Base-by-base conservation (phyloP, 257 asterid species). In the Oldenlandia corymbosa region DNA sequence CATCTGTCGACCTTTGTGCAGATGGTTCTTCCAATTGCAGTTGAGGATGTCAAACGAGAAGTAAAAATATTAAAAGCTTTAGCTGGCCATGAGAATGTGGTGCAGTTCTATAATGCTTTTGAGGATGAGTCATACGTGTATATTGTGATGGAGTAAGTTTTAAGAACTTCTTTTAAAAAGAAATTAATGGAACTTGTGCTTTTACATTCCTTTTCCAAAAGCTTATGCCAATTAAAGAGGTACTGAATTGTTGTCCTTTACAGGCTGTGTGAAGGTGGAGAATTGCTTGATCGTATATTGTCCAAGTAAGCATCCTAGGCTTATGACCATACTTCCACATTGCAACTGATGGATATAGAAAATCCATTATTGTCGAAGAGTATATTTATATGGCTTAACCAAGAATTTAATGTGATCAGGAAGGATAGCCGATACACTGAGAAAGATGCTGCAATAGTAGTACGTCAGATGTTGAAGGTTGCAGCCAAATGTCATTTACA, bases 401-500 rank as follows among this genome's bases (percentile, higher is more conserved):
- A 13, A 48, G 56, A 32, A 58, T 71, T 69, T 71, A 56, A 46
- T 75, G n/a, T 64, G 59, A 79, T 63, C 93, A 92, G 99, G 80
- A 93, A 90, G 77, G 97, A 90, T 64, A 90, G 97, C 73, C 97
- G 96, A 43, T 93, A 93, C 79, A 84, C 96, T 8, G 99, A 90
- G 75, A 93, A 93, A 79, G 99, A 93, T 79, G 99, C 99, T 61
- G 99, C 99, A 54, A 81, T 83, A 67, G 86, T 93, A 41, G 99
- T 93, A 20, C 74, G 99, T 65, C 99, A 93, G 78, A 93, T 93
- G 99, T 88, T 93, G 32, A 93, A 93, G 75, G 99, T 93, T 58
- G 97, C 99, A 45, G 99, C 97, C 5, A 94, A 93, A 76, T 93
- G 99, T 83, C 99, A 93, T 80, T 81, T 93, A 76, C 97, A 93